phyloP scores from a whole-genome alignment of 2,329 filamentous ascomycete genomes.

The Fusarium siculi region DNA sequence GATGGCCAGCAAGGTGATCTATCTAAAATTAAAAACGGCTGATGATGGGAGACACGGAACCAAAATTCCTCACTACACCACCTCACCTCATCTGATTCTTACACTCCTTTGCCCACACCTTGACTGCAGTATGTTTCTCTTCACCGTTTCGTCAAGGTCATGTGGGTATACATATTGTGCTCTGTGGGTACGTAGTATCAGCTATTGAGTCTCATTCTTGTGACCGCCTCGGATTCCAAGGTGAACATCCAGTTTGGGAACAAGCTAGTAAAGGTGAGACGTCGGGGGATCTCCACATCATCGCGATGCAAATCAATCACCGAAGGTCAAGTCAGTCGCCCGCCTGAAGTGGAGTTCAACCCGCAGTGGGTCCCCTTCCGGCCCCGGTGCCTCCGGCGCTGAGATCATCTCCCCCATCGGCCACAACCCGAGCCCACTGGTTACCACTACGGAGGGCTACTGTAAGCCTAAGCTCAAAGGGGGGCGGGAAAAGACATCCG shows the following conservation, averaged over 20 bases:
- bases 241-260: constrained; percentile 22
- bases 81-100: background rate
- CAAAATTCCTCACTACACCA: background rate
- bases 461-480: constrained; percentile 14
- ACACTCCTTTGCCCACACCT: background rate
- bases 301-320: constrained; percentile 41
- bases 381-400: constrained; percentile 37
- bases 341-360: constrained; percentile 40
- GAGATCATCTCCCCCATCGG: constrained; percentile 40
- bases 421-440: constrained; percentile 41
- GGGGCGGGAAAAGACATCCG: constrained; percentile 42
- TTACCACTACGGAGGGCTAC: background rate
- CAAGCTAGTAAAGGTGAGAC: constrained; percentile 31
- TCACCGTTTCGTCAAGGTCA: constrained; percentile 29
- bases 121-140: background rate
- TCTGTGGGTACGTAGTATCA: constrained; percentile 16
- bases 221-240: constrained; percentile 34
- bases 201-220: background rate
- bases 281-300: constrained; percentile 23
- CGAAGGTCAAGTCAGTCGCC: constrained; percentile 27
- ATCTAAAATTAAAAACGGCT: background rate
- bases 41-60: background rate
- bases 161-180: constrained; percentile 2
- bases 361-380: constrained; percentile 33
- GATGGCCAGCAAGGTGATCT: background rate